Evolutionary conservation across 805 yeast genomes (phyloP).

Genomic region (Pichia membranifaciens): DNA sequence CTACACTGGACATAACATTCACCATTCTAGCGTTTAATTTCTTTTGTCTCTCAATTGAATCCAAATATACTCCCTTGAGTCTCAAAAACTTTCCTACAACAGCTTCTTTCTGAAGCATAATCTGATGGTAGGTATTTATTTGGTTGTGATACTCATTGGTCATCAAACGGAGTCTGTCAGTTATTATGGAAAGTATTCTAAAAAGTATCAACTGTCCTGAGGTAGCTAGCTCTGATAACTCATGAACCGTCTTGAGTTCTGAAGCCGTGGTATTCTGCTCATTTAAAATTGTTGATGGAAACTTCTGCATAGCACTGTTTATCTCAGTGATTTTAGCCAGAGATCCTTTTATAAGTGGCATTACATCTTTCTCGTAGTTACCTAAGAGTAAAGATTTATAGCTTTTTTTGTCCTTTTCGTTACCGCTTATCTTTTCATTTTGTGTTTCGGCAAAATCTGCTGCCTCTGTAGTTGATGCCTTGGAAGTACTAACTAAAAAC

Average conservation of each 20-base stretch:
- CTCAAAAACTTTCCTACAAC: slow-evolving; percentile 11
- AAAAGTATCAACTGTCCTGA: slow-evolving; percentile 19
- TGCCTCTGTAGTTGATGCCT: not conserved
- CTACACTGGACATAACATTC: slow-evolving; percentile 15
- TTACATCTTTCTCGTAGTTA: slow-evolving; percentile 1
- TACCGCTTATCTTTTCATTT: not conserved
- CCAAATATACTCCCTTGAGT: slow-evolving; percentile 29
- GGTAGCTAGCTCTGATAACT: slow-evolving; percentile 15
- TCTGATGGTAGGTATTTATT: slow-evolving; percentile 16
- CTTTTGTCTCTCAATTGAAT: slow-evolving; percentile 28
- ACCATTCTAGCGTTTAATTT: slow-evolving; percentile 15
- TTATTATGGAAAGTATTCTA: slow-evolving; percentile 15
- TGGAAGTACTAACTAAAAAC: slow-evolving; percentile 7
- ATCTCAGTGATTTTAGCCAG: slow-evolving; percentile 12
- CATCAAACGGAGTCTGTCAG: slow-evolving; percentile 17
- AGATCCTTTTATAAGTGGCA: slow-evolving; percentile 9
- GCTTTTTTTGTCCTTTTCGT: not conserved
- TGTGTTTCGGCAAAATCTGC: not conserved
- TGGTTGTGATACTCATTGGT: slow-evolving; percentile 24
- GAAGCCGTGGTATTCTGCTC: slow-evolving; percentile 10
- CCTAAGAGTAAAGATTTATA: slow-evolving; percentile 13
- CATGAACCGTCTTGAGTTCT: slow-evolving; percentile 16
- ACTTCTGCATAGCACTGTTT: slow-evolving; percentile 7
- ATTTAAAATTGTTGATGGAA: slow-evolving; percentile 10
- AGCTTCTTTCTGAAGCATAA: slow-evolving; percentile 15